Evolutionary conservation across 176 grass and related monocot species (phyloP).

Genomic region (Oryza longistaminata): DNA sequence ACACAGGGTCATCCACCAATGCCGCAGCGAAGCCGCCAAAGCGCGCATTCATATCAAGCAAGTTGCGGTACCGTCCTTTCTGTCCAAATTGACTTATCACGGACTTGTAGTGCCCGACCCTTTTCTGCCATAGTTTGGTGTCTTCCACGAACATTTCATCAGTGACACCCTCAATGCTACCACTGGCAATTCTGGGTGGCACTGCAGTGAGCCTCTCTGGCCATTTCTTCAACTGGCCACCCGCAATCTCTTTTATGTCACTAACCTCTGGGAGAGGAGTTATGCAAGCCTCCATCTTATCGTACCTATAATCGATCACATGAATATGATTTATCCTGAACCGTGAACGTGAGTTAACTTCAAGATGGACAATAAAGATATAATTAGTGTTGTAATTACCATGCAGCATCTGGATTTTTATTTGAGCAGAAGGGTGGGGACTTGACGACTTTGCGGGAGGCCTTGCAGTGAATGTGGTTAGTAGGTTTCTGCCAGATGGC

Average conservation of each 20-base stretch:
- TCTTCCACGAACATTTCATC: slow-evolving; percentile 67
- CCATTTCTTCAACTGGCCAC: slow-evolving; percentile 82
- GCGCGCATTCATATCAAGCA: slow-evolving; percentile 87
- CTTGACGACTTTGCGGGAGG: slow-evolving; percentile 52
- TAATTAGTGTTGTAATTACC: slow-evolving; percentile 39
- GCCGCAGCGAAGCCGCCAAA: slow-evolving; percentile 83
- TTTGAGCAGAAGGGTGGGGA: slow-evolving; percentile 63
- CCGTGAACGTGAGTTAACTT: not conserved
- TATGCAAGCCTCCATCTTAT: slow-evolving; percentile 79
- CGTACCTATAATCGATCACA: slow-evolving; percentile 50
- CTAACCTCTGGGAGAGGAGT: slow-evolving; percentile 65
- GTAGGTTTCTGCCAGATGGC: slow-evolving; percentile 93
- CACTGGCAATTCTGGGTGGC: slow-evolving; percentile 74
- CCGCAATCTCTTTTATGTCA: slow-evolving; percentile 61
- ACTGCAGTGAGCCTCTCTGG: slow-evolving; percentile 69
- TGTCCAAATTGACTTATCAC: slow-evolving; percentile 61
- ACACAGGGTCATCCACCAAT: slow-evolving; percentile 68
- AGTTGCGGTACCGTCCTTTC: slow-evolving; percentile 84
- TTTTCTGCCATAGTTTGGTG: slow-evolving; percentile 72
- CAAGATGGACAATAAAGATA: not conserved
- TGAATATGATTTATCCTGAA: not conserved
- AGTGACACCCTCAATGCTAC: slow-evolving; percentile 67
- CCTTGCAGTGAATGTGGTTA: slow-evolving; percentile 83
- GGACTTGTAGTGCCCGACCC: slow-evolving; percentile 75
- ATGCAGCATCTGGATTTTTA: slow-evolving; percentile 71